Evolutionary conservation across 306 rosid species (phyloP).

Genomic region (Rubus idaeus): DNA sequence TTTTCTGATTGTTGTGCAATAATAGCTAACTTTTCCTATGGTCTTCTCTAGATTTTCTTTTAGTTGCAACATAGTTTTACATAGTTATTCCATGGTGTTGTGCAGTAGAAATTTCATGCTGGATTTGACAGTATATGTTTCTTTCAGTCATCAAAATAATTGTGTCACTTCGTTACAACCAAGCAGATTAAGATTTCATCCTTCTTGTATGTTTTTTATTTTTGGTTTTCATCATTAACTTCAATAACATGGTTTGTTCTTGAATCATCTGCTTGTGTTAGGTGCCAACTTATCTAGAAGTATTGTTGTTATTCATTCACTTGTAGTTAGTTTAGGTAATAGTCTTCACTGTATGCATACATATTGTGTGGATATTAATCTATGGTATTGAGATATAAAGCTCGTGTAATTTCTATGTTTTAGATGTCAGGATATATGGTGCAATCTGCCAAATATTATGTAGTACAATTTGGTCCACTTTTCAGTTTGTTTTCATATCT

Average conservation of each 20-base stretch:
- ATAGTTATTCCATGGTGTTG: not conserved
- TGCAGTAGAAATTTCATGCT: not conserved
- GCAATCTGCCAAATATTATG: too few relatives aligned
- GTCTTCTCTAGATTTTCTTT: not conserved
- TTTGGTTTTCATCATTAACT: not conserved
- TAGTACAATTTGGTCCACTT: too few relatives aligned
- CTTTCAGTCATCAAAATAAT: not conserved
- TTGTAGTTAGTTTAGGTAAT: too few relatives aligned
- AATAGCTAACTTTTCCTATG: not conserved
- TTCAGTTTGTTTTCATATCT: too few relatives aligned
- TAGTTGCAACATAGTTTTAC: not conserved
- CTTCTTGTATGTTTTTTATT: not conserved
- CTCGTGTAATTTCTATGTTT: too few relatives aligned
- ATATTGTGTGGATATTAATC: too few relatives aligned
- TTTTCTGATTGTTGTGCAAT: not conserved
- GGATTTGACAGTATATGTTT: not conserved
- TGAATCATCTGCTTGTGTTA: not conserved
- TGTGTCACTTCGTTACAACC: not conserved
- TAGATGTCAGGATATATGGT: too few relatives aligned
- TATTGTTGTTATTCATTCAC: too few relatives aligned
- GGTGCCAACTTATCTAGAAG: not conserved
- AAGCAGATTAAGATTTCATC: not conserved
- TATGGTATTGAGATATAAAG: too few relatives aligned
- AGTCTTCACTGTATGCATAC: too few relatives aligned
- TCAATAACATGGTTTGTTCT: not conserved